Base-by-base conservation (phyloP, 306 rosid genomes). In the Senna siamea region DNA sequence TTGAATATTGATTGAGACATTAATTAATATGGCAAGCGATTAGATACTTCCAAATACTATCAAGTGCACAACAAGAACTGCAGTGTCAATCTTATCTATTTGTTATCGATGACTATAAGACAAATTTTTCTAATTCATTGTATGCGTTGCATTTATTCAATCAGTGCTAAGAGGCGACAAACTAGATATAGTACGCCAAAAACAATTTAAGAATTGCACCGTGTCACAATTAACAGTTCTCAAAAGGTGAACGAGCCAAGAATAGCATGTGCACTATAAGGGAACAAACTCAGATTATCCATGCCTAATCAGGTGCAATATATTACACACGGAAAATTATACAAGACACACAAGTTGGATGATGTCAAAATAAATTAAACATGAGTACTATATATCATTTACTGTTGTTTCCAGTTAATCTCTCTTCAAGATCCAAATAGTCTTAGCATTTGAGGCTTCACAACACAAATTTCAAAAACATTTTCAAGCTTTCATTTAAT, bases 211-310 rank as follows among this genome's bases (percentile, higher is more conserved):
- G 30, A 38, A 34, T 5, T 2, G 10, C 72, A 56, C 65, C 77
- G 35, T 41, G 35, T 75, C 73, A 53, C 20, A 56, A 15, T 58
- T 47, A 34, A 43, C 60, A 7, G 47, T 37, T 37, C 55, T 68
- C 60, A 73, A 20, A 23, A 23, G 38, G 46, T 17, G 51, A 43
- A 68, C 1, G 30, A 26, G 30, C 54, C 15, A 22, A 65, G 74
- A 57, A 78, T 55, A 55, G 50, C 38, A 26, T 34, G 18, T 28
- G 68, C 50, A 73, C 69, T 60, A 67, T 32, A 30, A 76, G 52
- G 66, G 58, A 57, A 61, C 10, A 48, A 56, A 15, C 55, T 35
- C 18, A 32, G 17, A 47, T 56, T 76, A 66, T 47, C n/a, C n/a
- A n/a, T n/a, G n/a, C n/a, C n/a, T n/a, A n/a, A n/a, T 9, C 41